A percentile compares a stretch with the other conserved stretches of the same genome.
Evolutionary conservation across 73 alveolate species (phyloP).

Genomic region (Durusdinium trenchii): DNA sequence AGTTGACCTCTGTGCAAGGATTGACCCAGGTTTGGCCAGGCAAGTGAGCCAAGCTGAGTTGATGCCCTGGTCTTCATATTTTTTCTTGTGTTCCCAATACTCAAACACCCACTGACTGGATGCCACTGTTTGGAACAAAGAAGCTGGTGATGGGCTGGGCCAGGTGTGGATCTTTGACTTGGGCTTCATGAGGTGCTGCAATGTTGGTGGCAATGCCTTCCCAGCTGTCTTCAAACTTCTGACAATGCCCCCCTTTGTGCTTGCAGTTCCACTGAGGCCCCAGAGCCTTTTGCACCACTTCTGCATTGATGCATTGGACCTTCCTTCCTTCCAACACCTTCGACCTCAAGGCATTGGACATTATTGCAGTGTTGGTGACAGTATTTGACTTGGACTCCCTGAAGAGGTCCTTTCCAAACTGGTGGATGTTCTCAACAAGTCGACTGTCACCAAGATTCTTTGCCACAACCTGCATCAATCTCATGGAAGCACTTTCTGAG

Average conservation of each 20-base stretch:
- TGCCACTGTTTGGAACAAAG: background rate
- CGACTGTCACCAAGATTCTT: conserved; percentile 26
- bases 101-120: background rate
- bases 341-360: conserved; percentile 3
- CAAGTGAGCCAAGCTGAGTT: background rate
- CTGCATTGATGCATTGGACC: background rate
- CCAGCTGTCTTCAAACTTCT: background rate
- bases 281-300: background rate
- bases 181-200: background rate
- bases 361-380: background rate
- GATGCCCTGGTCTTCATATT: background rate
- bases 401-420: conserved; percentile 13
- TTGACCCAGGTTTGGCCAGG: background rate
- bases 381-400: background rate
- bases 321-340: background rate
- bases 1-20: background rate
- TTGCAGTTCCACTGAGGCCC: background rate
- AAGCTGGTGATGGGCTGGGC: conserved; percentile 6
- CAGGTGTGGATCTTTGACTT: background rate
- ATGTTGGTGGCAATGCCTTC: background rate
- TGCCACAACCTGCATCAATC: background rate
- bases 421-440: background rate
- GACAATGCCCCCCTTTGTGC: background rate
- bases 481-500: background rate
- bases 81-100: background rate